These are phyloP conservation scores for Arthrobotrys sinensis DNA, from an alignment of 2,329 filamentous ascomycete species.

Conservation along the genomic window DNA sequence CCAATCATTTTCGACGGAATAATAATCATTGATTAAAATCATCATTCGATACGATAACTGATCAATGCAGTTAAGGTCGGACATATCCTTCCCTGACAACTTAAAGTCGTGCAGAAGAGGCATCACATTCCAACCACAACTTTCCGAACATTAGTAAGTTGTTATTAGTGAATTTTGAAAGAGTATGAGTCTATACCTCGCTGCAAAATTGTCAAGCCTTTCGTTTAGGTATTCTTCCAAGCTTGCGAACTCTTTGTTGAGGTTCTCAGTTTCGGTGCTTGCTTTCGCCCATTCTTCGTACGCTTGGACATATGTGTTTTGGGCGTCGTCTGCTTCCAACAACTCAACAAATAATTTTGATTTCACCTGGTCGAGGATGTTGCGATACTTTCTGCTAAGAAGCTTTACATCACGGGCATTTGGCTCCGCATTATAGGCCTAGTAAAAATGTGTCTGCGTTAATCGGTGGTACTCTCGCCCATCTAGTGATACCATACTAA, in stretches of 20 bases:
- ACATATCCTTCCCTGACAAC: not conserved
- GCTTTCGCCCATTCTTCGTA: constrained; percentile 25
- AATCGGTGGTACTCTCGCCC: not conserved
- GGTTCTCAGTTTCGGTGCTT: constrained; percentile 1
- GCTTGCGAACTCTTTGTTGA: constrained; percentile 19
- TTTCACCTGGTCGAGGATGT: constrained; percentile 25
- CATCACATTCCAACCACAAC: constrained; percentile 23
- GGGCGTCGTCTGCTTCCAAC: constrained; percentile 6
- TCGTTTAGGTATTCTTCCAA: constrained; percentile 28
- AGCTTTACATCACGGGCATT: not conserved
- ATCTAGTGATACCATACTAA: not conserved
- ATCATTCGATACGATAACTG: constrained; percentile 6
- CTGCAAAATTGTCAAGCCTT: constrained; percentile 23
- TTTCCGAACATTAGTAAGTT: constrained; percentile 2
- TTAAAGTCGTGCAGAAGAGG: constrained; percentile 19
- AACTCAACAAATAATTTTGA: constrained; percentile 24
- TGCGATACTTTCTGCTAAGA: constrained; percentile 20
- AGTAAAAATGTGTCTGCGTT: not conserved
- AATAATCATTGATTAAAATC: constrained; percentile 26
- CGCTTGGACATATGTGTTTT: not conserved
- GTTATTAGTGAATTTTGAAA: no score
- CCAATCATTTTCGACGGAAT: constrained; percentile 36
- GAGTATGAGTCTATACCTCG: constrained; percentile 13
- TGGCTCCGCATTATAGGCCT: not conserved
- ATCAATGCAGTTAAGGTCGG: not conserved